Base-by-base conservation (phyloP, 148 eudicot species). In the Nepenthes gracilis region DNA sequence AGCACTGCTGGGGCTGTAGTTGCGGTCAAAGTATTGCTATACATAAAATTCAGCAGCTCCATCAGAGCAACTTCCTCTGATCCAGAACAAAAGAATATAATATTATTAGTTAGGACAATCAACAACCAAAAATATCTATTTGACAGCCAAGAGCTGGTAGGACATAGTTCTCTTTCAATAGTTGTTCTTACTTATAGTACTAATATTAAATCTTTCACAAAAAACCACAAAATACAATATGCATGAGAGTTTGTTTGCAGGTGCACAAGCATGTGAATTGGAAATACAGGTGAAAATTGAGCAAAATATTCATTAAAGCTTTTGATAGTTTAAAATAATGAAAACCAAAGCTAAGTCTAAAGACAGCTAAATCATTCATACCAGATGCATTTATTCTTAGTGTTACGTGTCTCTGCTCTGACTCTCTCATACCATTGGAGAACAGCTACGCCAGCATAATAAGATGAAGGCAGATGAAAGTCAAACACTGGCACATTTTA, bases 371-470 rank as follows among this genome's bases (percentile, higher is more conserved):
- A 34, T 47, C 60, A 57, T 47, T 45, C 80, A 62, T 81, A 93
- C 99, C 99, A 63, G 96, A 88, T 66, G 83, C 88, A 76, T 74
- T 81, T 62, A 93, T 88, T 58, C 96, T 81, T 59, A 93, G 68
- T 32, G 99, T 84, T 57, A 93, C 99, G 57, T 88, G 96, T 67
- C 96, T 80, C 78, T 93, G 95, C 67, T 93, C 99, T 9, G 99
- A 93, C 75, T 93, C 99, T 64, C 78, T 84, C 99, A 93, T 93
- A 57, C 96, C 99, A 72, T 93, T 93, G 56, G 99, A 88, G 75
- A 90, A 90, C 23, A 90, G 70, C 97, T 90, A 68, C 78, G 49
- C 23, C 45, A 54, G 9, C 35, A 65, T 8, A 33, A 50, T 23
- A 48, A 12, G 33, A 62, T 11, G 6, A 14, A 6, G 54, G 10